Evolutionary conservation across 805 yeast species (phyloP).

Genomic region (Nakazawaea molendinolei): DNA sequence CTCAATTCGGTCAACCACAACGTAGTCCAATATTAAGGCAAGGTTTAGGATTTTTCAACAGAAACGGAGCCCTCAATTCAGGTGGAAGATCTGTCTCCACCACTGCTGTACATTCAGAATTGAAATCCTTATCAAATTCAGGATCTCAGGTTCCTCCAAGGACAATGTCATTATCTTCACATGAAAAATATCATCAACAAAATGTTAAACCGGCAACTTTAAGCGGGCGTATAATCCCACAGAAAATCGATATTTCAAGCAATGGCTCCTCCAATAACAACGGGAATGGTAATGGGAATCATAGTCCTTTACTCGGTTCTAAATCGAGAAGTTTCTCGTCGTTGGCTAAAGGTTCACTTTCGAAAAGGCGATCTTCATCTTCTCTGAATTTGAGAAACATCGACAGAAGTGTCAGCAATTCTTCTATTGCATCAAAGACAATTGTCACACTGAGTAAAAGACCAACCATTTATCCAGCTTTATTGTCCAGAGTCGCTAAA

Average conservation of each 20-base stretch:
- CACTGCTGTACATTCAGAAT: conserved; percentile 9
- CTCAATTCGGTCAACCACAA: background rate
- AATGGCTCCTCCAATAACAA: conserved; percentile 12
- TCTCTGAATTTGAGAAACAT: conserved; percentile 23
- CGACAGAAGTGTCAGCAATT: conserved; percentile 22
- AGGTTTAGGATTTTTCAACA: conserved; percentile 11
- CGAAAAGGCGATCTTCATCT: conserved; percentile 32
- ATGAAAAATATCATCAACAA: conserved; percentile 28
- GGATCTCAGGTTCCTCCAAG: conserved; percentile 1
- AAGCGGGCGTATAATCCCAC: conserved; percentile 40
- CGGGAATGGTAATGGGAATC: conserved; percentile 9
- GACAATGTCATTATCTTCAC: conserved; percentile 12
- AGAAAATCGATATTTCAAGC: conserved; percentile 30
- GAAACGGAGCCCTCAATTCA: no score
- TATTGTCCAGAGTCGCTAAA: conserved; percentile 77
- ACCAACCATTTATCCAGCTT: conserved; percentile 85
- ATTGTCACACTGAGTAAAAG: conserved; percentile 41
- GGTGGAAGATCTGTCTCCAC: conserved; percentile 11
- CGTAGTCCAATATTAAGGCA: conserved; percentile 13
- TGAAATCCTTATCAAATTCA: background rate
- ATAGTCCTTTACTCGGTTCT: conserved; percentile 28
- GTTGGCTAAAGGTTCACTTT: conserved; percentile 18
- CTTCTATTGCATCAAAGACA: conserved; percentile 34
- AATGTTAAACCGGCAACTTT: conserved; percentile 26
- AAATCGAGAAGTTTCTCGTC: conserved; percentile 43